A percentile compares a stretch with the other conserved stretches of the same genome.
phyloP scores from a whole-genome alignment of 495 filamentous ascomycete genomes.

The Glarea lozoyensis region DNA sequence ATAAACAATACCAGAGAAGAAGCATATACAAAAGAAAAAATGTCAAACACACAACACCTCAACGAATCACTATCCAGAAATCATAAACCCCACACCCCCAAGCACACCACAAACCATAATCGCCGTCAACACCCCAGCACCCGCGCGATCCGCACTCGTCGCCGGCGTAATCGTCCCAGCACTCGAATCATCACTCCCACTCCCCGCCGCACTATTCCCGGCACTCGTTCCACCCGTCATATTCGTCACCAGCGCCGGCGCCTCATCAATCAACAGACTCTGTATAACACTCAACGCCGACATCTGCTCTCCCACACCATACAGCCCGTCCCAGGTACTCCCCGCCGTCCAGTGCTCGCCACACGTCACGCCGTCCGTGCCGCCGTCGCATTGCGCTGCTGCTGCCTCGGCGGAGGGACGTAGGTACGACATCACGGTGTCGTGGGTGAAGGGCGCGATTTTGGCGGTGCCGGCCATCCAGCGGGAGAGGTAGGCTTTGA shows the following conservation, averaged over 20 bases:
- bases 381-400: constrained; percentile 56
- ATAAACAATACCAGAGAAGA: no score
- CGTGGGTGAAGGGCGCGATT: constrained; percentile 56
- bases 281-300: constrained; percentile 59
- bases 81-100: constrained; percentile 10
- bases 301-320: constrained; percentile 60
- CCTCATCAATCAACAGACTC: constrained; percentile 35
- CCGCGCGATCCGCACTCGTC: constrained; percentile 43
- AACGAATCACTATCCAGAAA: background rate
- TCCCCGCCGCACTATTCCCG: constrained; percentile 62
- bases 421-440: constrained; percentile 54
- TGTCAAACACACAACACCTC: background rate
- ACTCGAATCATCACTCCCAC: background rate
- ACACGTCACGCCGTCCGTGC: constrained; percentile 46
- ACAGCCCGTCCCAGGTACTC: constrained; percentile 42
- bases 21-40: background rate
- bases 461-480: constrained; percentile 67
- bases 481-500: constrained; percentile 78
- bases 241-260: constrained; percentile 13
- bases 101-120: constrained; percentile 16
- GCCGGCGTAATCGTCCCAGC: constrained; percentile 12
- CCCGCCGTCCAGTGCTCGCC: constrained; percentile 59
- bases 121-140: constrained; percentile 51
- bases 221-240: constrained; percentile 60
- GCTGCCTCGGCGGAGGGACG: constrained; percentile 55